Evolutionary conservation across 106 monocot species (phyloP).

Genomic region (Hemerocallis citrina): DNA sequence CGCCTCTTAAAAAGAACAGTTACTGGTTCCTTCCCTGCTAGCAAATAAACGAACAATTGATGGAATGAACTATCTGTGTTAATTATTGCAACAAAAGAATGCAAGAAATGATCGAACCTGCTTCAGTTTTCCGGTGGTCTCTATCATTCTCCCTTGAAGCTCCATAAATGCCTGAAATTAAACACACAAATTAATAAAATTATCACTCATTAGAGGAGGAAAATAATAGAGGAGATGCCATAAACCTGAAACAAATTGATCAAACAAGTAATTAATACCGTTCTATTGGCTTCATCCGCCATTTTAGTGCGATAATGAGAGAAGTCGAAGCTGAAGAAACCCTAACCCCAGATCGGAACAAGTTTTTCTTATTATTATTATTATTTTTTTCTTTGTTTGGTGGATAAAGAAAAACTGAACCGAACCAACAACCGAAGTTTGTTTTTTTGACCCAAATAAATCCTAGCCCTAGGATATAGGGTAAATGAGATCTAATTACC

Average conservation of each 20-base stretch:
- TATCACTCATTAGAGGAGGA: background rate
- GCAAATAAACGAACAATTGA: no score
- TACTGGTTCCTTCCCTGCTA: no score
- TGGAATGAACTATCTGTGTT: no score
- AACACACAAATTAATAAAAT: background rate
- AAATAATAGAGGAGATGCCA: background rate
- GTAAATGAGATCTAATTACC: no score
- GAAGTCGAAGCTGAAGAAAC: background rate
- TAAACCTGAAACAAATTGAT: background rate
- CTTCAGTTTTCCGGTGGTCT: conserved; percentile 71
- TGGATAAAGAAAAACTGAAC: no score
- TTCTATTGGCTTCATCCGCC: conserved; percentile 59
- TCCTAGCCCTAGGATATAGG: no score
- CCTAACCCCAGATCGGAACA: conserved; percentile 12
- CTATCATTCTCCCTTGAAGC: conserved; percentile 82
- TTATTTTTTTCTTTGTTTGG: no score
- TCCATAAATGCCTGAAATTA: conserved; percentile 65
- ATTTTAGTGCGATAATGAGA: conserved; percentile 27
- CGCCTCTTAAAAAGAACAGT: no score
- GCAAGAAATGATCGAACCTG: conserved; percentile 59
- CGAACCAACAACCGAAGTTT: no score
- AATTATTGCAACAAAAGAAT: no score
- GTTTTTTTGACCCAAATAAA: no score
- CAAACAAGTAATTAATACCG: conserved; percentile 16
- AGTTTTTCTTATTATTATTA: no score